phyloP scores from a whole-genome alignment of 176 grass and related monocot genomes.

The Guadua angustifolia region DNA sequence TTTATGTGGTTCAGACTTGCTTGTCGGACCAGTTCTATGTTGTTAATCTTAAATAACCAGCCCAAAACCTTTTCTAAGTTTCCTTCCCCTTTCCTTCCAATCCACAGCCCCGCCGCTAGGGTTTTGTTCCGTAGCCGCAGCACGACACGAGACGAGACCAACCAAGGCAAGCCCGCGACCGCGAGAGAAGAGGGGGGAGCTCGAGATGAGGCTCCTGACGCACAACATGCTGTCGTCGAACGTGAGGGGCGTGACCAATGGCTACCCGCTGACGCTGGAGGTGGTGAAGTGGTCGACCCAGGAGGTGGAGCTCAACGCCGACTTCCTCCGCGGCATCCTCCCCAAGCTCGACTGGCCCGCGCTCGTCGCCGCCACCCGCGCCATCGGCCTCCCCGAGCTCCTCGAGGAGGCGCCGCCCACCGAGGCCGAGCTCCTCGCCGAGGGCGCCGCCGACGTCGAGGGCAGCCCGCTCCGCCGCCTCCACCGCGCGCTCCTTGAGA shows the following conservation, averaged over 20 bases:
- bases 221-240: no score
- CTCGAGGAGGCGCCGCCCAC: no score
- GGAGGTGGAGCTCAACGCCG: no score
- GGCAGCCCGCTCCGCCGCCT: constrained; percentile 72
- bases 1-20: constrained; percentile 4
- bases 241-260: no score
- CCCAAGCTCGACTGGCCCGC: no score
- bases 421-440: no score
- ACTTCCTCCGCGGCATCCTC: no score
- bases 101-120: constrained; percentile 16
- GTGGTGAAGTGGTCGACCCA: no score
- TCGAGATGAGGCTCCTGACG: constrained; percentile 65
- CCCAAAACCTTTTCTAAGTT: no score
- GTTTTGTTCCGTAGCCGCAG: constrained; percentile 38
- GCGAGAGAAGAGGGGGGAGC: not conserved
- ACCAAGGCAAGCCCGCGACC: not conserved
- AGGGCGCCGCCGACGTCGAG: constrained; percentile 3
- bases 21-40: not conserved
- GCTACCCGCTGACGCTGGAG: no score
- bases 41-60: not conserved
- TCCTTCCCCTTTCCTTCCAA: not conserved
- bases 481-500: constrained; percentile 87
- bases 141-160: constrained; percentile 17
- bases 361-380: no score
- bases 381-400: no score